These are phyloP conservation scores for Laburnicola sp. DNA, from an alignment of 2,329 filamentous ascomycete genomes.

Conservation along the genomic window DNA sequence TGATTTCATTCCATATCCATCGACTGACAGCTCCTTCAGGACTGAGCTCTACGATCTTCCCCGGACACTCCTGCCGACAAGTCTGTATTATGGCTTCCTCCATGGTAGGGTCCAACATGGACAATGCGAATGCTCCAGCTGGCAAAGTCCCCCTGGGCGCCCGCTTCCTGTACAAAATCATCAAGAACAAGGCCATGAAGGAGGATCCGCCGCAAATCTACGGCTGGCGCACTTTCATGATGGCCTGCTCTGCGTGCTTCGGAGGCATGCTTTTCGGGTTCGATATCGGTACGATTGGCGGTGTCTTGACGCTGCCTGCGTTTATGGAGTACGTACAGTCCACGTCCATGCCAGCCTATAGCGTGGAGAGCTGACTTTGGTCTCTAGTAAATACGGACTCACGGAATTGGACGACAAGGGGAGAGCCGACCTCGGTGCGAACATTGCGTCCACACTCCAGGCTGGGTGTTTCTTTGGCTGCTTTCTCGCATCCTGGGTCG, in stretches of 20 bases:
- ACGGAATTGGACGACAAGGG: conserved; percentile 46
- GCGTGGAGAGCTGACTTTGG: conserved; percentile 13
- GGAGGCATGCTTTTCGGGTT: conserved; percentile 70
- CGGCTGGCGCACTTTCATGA: conserved; percentile 67
- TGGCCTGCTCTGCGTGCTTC: conserved; percentile 68
- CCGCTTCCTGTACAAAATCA: conserved; percentile 57
- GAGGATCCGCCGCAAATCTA: conserved; percentile 69
- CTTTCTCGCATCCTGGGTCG: conserved; percentile 59
- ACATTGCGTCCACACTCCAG: conserved; percentile 72
- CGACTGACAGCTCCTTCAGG: too few species aligned
- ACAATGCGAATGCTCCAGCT: conserved; percentile 8
- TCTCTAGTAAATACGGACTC: conserved; percentile 57
- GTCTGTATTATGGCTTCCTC: neutral
- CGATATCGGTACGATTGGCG: conserved; percentile 69
- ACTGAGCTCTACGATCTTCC: too few species aligned
- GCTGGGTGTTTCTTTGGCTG: conserved; percentile 69
- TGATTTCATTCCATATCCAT: too few species aligned
- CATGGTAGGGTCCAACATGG: neutral
- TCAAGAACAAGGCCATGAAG: conserved; percentile 73
- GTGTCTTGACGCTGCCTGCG: conserved; percentile 63
- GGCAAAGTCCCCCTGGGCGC: conserved; percentile 26
- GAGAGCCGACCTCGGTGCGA: conserved; percentile 62
- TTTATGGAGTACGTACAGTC: conserved; percentile 56
- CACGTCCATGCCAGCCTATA: conserved; percentile 1
- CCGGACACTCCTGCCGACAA: too few species aligned